Evolutionary conservation across 306 rosid genomes (phyloP), one percentile per base, ranked within the genome.

Genomic region (Mimosa pudica): DNA sequence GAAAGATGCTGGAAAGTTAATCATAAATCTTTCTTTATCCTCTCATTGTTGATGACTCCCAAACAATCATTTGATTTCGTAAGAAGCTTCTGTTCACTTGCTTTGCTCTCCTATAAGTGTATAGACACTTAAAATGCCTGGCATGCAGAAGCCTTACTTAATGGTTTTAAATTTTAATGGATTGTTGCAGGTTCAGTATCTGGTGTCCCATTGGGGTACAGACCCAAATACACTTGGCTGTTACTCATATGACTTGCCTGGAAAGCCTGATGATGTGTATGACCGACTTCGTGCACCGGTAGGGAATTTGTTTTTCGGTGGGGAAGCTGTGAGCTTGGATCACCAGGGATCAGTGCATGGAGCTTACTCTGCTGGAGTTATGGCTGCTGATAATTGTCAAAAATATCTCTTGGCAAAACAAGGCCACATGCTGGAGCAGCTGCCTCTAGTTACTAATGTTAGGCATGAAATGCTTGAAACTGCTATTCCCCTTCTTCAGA

Each of bases 341-440:
- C 79, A 91, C 77, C 93, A 89, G 65, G 96, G 96, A 64, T 91
- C 96, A 54, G 96, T 89, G 72, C 96, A 91, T 83, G 89, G 89
- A 74, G 89, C 89, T 66, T 86, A 86, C 82, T 86, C 89, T 65
- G 85, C 89, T 71, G 89, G 89, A 58, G 57, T 83, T 36, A 83
- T 84, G 89, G 89, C 89, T 65, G 87, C 85, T 35, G 89, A 84
- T 65, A 86, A 81, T 48, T 84, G 87, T 30, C 84, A 88, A 74
- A 80, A 47, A 49, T 71, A 70, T 80, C 65, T 88, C 71, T 55
- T 52, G 61, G 80, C 84, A 60, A 71, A 80, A 62, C 84, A 80
- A 73, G 90, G 89, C 66, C 69, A 12, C 46, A 14, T 70, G 74
- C 16, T 70, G 74, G 85, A 80, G 46, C 77, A 64, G 67, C 71